Evolutionary conservation across 345 rosid genomes (phyloP).

Genomic region (Draba incana): DNA sequence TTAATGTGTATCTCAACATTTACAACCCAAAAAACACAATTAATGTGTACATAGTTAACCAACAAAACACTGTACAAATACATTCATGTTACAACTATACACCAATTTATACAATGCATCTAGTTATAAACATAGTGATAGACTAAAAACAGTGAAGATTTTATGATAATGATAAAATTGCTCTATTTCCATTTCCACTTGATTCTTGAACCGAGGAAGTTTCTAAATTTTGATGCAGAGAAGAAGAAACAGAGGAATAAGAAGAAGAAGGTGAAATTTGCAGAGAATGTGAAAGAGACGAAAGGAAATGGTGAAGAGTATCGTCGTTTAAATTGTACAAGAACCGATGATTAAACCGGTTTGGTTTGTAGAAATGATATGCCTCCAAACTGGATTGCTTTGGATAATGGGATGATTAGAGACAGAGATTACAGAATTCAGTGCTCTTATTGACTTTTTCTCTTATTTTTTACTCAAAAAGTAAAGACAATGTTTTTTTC

Average conservation of each 20-base stretch:
- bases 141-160: too few relatives aligned
- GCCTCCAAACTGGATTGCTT: conserved; percentile 64
- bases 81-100: too few relatives aligned
- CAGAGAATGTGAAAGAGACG: conserved; percentile 74
- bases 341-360: conserved; percentile 17
- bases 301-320: conserved; percentile 60
- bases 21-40: too few relatives aligned
- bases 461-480: too few relatives aligned
- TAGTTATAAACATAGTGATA: too few relatives aligned
- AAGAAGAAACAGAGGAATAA: conserved; percentile 50
- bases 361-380: conserved; percentile 49
- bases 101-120: too few relatives aligned
- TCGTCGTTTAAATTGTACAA: conserved; percentile 48
- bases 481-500: neutral
- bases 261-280: conserved; percentile 66
- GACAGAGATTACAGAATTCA: conserved; percentile 54
- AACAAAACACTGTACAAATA: too few relatives aligned
- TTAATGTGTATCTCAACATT: too few relatives aligned
- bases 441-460: conserved; percentile 47
- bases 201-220: neutral
- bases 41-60: too few relatives aligned
- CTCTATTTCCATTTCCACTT: too few relatives aligned
- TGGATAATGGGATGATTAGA: conserved; percentile 69
- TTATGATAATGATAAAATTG: too few relatives aligned
- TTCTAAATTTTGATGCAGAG: conserved; percentile 36